Conservation (phyloP, 2,329 filamentous ascomycete genomes). For the Apiospora koreana region DNA sequence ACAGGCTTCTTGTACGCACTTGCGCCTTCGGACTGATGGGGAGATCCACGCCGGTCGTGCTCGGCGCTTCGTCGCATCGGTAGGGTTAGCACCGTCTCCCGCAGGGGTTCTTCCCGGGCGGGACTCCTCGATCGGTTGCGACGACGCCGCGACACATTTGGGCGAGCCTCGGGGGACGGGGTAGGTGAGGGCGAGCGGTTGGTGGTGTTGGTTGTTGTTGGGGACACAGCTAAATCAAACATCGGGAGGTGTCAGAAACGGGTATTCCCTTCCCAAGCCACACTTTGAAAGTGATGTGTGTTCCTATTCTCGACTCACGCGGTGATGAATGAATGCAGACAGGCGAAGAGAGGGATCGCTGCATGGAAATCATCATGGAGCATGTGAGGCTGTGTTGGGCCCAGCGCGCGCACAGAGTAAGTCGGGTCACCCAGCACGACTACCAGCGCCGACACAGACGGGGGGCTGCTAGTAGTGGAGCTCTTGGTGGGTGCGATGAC, state of each 20-base stretch:
- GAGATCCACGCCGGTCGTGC: conserved; percentile 37
- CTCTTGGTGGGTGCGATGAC: conserved; percentile 18
- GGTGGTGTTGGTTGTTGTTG: conserved; percentile 50
- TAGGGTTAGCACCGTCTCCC: conserved; percentile 44
- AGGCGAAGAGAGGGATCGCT: conserved; percentile 63
- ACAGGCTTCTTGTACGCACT: conserved; percentile 49
- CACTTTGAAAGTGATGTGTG: conserved; percentile 9
- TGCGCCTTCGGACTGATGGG: conserved; percentile 34
- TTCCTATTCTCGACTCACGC: conserved; percentile 52
- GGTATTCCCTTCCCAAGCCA: conserved; percentile 20
- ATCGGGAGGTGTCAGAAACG: conserved; percentile 19
- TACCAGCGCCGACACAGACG: conserved; percentile 27
- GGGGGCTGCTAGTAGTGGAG: conserved; percentile 29
- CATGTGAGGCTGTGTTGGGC: conserved; percentile 36
- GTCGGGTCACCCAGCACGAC: conserved; percentile 38
- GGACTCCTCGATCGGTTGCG: conserved; percentile 58
- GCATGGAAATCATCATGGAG: conserved; percentile 62
- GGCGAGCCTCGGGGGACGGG: conserved; percentile 54
- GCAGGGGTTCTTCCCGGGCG: conserved; percentile 39
- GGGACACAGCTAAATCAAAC: conserved; percentile 47
- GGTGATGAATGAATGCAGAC: conserved; percentile 58
- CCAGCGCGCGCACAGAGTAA: conserved; percentile 15
- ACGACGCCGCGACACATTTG: conserved; percentile 49
- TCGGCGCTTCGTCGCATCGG: conserved; percentile 45
- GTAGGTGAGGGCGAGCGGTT: conserved; percentile 56